Evolutionary conservation across 2,329 filamentous ascomycete species (phyloP), one percentile per base, ranked within the genome.

Genomic region (Diaporthe aspalathi): DNA sequence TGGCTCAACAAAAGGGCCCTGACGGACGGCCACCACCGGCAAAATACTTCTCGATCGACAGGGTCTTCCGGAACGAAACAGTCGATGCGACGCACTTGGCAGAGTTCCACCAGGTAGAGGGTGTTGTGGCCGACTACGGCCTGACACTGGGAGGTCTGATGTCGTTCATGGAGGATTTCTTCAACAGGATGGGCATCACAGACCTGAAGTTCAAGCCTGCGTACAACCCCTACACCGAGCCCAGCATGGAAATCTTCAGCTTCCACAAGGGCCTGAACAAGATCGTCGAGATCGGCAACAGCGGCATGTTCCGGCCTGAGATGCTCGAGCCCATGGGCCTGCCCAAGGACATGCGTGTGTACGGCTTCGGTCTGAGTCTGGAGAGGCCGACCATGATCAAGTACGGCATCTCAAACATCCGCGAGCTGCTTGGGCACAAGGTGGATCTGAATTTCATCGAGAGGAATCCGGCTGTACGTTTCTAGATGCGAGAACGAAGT

Each of bases 311-410:
- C 90, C 89, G 96, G 75, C 95, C 96, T 1, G 96, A 99, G 84
- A 98, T 98, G 95, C 83, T 98, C 78, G 93, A 97, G 83, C 87
- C 94, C 6, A 97, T 98, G 95, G 95, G 95, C 43, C 83, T 98
- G 78, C 95, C 95, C 29, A 94, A 92, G 83, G 93, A 97, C 78
- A 90, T 98, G 90, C 87, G 93, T 74, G 95, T 98, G 12, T 98
- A 97, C 80, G 96, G 96, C 43, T 98, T 94, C 88, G 96, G 96
- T 47, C 84, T 99, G 79, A 94, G 91, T 81, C 83, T 99, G 79
- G 96, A 99, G 87, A 86, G 96, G 77, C 96, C 96, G 71, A 98
- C 96, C 14, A 99, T 98, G 96, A 97, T 98, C 85, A 96, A 97
- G 88, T 97, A 92, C 81, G 90, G 88, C 77, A 94, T 94, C 73